These are phyloP conservation scores for Corymbia calophylla DNA, from an alignment of 441 rosid species.

Conservation along the genomic window DNA sequence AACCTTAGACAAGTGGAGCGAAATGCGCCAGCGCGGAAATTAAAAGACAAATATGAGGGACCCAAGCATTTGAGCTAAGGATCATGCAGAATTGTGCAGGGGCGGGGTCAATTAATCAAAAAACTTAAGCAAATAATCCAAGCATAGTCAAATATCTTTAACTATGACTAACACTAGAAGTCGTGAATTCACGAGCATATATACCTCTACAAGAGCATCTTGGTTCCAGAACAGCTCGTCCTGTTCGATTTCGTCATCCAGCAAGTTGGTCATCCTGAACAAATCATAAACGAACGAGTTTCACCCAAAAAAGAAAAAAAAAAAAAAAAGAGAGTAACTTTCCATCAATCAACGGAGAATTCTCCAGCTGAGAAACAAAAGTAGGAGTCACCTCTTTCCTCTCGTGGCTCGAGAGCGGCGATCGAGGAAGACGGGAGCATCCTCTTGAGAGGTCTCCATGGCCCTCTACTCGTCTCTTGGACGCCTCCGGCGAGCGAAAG, in stretches of 20 bases:
- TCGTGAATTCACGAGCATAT: not conserved
- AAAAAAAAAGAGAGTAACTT: not conserved
- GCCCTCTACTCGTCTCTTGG: not conserved
- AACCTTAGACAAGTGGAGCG: not conserved
- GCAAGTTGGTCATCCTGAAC: slow-evolving; percentile 76
- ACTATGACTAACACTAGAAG: not conserved
- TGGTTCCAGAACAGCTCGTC: slow-evolving; percentile 95
- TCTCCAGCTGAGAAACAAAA: not conserved
- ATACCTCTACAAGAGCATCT: slow-evolving; percentile 90
- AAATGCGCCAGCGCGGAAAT: not conserved
- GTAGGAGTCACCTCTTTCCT: slow-evolving; percentile 52
- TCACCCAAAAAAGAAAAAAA: not conserved
- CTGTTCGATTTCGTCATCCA: slow-evolving; percentile 81
- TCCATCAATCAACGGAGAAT: not conserved
- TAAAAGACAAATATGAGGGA: not conserved
- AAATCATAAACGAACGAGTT: not conserved
- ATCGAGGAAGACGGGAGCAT: slow-evolving; percentile 58
- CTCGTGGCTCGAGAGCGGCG: slow-evolving; percentile 67
- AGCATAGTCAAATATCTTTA: not conserved
- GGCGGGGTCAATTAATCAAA: not conserved
- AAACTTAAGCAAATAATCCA: not conserved
- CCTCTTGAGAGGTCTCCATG: slow-evolving; percentile 57
- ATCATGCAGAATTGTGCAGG: not conserved
- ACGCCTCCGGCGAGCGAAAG: not conserved
- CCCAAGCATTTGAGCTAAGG: not conserved